Evolutionary conservation across 257 asterid species (phyloP), one percentile per base, ranked within the genome.

Genomic region (Leptodermis oblonga): DNA sequence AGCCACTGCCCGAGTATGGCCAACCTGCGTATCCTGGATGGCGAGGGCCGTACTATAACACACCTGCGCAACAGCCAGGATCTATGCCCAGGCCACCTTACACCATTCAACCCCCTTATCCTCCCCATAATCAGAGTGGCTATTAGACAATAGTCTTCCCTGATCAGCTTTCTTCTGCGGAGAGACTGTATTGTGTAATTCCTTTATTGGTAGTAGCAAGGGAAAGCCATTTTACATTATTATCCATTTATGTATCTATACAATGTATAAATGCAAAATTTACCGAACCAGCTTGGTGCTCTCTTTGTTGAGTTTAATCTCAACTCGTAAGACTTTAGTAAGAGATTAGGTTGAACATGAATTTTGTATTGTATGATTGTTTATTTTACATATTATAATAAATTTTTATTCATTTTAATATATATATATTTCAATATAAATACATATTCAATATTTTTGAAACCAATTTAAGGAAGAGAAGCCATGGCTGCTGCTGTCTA

Each of bases 11-110:
- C 4, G 95, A 93, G 55, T 90, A 90, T 45, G 95, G 92, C 71
- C 99, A 88, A 65, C 96, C 92, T 55, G 90, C 96, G 1, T 91
- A 93, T 85, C 95, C 96, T 7, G 97, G 97, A 39, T 93, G 99
- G 99, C 89, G 81, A 55, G 96, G 88, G 36, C 92, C 95, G 12
- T 90, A 93, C 81, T 87, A 90, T 54, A 86, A 80, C 67, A 85
- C 83, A 31, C 92, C 93, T 28, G 85, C 96, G 59, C 98, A 79
- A 78, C 97, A 92, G 69, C 82, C 82, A 9, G 96, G 96, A 23
- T 80, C 91, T 31, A 80, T 86, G 86, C 88, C 97, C 37, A 88
- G 85, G 71, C 95, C 97, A 72, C 96, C 98, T 36, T 92, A 90
- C 82, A 82, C 92, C 4, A 76, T 72, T 68, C 85, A 82, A 66